Conservation (phyloP, 176 grass and related monocot genomes). For the Triticum dicoccoides region DNA sequence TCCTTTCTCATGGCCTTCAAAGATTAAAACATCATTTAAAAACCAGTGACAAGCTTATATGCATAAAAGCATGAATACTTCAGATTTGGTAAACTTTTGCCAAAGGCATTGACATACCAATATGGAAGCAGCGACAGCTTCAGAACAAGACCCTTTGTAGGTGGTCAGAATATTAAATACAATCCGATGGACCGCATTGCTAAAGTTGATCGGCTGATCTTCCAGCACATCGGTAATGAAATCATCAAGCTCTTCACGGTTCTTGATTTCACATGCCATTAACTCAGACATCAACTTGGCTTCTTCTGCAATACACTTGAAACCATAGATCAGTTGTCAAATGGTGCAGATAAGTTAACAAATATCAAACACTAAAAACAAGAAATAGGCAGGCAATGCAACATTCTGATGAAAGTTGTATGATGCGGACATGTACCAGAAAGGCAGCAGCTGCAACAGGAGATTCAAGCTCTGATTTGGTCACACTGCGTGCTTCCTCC, state of each 20-base stretch:
- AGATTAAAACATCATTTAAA: not conserved
- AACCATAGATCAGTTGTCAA: not conserved
- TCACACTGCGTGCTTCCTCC: not conserved
- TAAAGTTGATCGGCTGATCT: not conserved
- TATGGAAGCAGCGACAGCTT: not conserved
- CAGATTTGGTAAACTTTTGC: not conserved
- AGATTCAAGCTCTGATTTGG: not conserved
- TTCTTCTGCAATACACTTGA: not conserved
- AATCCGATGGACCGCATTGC: not conserved
- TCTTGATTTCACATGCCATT: not conserved
- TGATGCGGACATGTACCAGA: not conserved
- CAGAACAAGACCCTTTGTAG: not conserved
- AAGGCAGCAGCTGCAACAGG: not conserved
- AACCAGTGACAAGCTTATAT: not conserved
- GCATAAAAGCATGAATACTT: not conserved
- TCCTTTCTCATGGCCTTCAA: not conserved
- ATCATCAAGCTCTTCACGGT: not conserved
- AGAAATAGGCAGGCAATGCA: not conserved
- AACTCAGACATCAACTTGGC: not conserved
- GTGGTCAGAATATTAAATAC: not conserved
- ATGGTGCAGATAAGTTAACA: not conserved
- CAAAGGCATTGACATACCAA: not conserved
- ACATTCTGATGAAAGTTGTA: not conserved
- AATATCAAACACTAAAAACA: not conserved
- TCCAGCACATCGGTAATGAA: not conserved